These are phyloP conservation scores for Cystoisospora suis DNA, from an alignment of 169 alveolate species.

Conservation along the genomic window DNA sequence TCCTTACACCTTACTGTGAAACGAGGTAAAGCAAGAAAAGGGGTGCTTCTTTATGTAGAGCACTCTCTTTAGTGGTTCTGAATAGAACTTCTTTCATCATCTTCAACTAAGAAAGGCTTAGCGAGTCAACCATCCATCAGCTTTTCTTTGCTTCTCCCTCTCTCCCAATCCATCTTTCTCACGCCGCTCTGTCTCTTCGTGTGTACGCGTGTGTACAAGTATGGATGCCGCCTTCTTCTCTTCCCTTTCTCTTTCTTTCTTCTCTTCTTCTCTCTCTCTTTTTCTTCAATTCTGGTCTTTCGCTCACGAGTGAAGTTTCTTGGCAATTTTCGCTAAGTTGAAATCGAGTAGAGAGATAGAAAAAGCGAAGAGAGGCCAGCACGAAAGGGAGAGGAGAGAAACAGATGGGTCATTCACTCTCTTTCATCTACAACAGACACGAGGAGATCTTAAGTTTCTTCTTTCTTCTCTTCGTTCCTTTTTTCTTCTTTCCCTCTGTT, in stretches of 20 bases:
- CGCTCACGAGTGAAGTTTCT: not conserved
- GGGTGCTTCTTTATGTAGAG: too few species aligned
- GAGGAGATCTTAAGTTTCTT: not conserved
- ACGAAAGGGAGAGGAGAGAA: not conserved
- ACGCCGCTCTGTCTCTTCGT: too few species aligned
- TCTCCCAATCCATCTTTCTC: too few species aligned
- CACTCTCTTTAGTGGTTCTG: too few species aligned
- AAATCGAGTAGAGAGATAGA: not conserved
- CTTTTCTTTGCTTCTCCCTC: too few species aligned
- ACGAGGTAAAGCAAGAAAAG: too few species aligned
- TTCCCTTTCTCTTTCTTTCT: not conserved
- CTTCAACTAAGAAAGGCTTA: too few species aligned
- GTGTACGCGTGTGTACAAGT: too few species aligned
- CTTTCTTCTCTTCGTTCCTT: not conserved
- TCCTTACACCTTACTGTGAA: too few species aligned
- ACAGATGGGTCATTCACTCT: not conserved
- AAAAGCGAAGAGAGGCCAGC: not conserved
- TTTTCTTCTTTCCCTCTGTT: not conserved
- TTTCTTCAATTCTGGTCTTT: not conserved
- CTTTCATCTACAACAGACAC: not conserved
- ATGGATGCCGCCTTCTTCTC: not conserved
- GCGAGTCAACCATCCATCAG: too few species aligned
- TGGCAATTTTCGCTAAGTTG: not conserved
- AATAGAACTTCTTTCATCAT: too few species aligned
- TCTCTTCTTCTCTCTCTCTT: not conserved